Evolutionary conservation across 2,329 filamentous ascomycete genomes (phyloP), one percentile per base, ranked within the genome.

Genomic region (Penicillium sp.): DNA sequence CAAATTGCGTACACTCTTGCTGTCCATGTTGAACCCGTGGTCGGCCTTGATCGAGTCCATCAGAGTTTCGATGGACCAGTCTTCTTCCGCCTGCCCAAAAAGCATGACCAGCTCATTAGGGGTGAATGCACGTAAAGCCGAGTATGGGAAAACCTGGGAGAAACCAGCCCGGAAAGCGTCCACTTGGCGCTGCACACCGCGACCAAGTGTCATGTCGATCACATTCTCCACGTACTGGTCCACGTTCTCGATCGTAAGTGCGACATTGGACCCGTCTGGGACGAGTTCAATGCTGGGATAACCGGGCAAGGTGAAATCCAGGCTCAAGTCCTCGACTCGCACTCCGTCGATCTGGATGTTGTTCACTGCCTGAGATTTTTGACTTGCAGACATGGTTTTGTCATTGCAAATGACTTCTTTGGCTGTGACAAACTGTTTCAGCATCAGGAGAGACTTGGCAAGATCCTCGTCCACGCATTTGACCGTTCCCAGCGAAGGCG

Each of bases 41-140:
- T 98, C 93, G 27, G 93, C 93, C 73, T 98, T 98, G 74, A 98
- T 91, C 0, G 91, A 96, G 65, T 98, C 93, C 81, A 94, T 94
- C 36, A 98, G 81, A 50, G 93, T 98, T 67, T 97, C 91, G 56
- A 98, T 84, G 24, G 88, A 89, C 93, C 93, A 98, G 67, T 98
- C 93, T 66, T 98, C 93, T 6, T 97, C 88, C 4, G 89, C 84
- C 49, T 86, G 83, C 13, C 93, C 93, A 72, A 97, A 98, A 26
- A 98, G 78, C 75, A 90, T 91, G 36, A 96, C 91, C 28, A 98
- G 77, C 68, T 98, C 94, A 59, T 89, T 89, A 0, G 94, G 90
- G 0, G 93, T 98, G 64, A 98, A 98, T 0, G 93, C 89, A 56
- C 85, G 88, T 41, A 98, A 73, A 6, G 94, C 89, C 4, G 88